Percentiles rank a stretch among this genome's conserved stretches.
These are phyloP conservation scores for Kodamaea nitidulidarum DNA, from an alignment of 805 yeast species.

Conservation along the genomic window DNA sequence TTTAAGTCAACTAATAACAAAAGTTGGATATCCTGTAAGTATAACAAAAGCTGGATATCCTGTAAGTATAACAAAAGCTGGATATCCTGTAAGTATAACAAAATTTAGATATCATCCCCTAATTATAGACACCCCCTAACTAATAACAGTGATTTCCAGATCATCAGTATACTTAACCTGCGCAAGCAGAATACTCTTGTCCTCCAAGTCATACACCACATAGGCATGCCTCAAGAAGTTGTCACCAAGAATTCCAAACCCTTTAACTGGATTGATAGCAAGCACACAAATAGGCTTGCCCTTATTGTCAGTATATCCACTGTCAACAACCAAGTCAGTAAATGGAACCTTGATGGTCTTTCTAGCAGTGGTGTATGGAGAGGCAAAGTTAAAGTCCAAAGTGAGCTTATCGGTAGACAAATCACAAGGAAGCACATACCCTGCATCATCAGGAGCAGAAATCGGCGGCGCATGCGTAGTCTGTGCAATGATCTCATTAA, in stretches of 20 bases:
- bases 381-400: constrained; percentile 12
- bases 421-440: constrained; percentile 15
- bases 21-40: too few species aligned
- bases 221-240: constrained; percentile 50
- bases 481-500: constrained; percentile 2
- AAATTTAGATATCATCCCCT: too few species aligned
- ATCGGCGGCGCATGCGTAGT: constrained; percentile 7
- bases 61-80: too few species aligned
- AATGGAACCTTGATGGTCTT: constrained; percentile 13
- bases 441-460: constrained; percentile 6
- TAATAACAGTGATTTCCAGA: constrained; percentile 7
- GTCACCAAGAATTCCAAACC: constrained; percentile 44
- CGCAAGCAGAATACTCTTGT: constrained; percentile 42
- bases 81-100: too few species aligned
- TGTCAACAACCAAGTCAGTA: constrained; percentile 10
- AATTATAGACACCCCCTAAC: too few species aligned
- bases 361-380: not conserved
- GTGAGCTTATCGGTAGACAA: constrained; percentile 8
- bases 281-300: not conserved
- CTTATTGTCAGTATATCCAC: constrained; percentile 10
- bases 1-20: too few species aligned
- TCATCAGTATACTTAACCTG: constrained; percentile 35
- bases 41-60: too few species aligned
- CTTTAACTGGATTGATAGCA: not conserved
- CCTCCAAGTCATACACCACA: constrained; percentile 52